Evolutionary conservation across 805 yeast species (phyloP), one percentile per base, ranked within the genome.

Genomic region (Yamadazyma laniorum): DNA sequence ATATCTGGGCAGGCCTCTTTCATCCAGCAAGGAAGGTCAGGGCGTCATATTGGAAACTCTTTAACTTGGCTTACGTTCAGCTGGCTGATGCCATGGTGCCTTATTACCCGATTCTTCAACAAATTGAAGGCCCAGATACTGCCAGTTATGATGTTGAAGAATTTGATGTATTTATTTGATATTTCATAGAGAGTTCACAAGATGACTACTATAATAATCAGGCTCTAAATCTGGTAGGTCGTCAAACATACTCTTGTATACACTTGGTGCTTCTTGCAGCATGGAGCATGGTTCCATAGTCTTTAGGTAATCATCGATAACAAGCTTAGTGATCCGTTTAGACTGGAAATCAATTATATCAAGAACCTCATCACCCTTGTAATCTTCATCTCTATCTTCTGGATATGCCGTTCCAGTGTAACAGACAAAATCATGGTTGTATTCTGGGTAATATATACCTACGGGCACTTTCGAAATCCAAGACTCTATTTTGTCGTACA

Each of bases 11-110:
- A 0, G 99, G 99, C 0, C 63, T 93, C 14, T 93, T 89, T 57
- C 98, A 93, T 51, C 95, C 98, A 1, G 96, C 98, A 0, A 69
- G 83, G 40, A 85, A 82, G 52, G 98, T 93, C 0, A 70, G 99
- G 44, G 64, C 62, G 3, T 81, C 93, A 0, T 93, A 83, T 58
- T 93, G 98, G 98, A 80, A 74, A 46, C 57, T 89, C 11, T 90
- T 79, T 66, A 90, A 91, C 51, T 63, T 65, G 28, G 78, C 89
- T 18, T 90, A 90, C 53, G 76, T 85, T 11, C 88, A 82, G 50
- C 74, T 76, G 43, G 67, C 79, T 29, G 95, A 88, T 56, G 65
- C 90, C 0, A 56, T 93, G 55, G 88, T 89, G 1, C 96, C 97
- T 1, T 79, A 74, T 51, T 89, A 85, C 56, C 98, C 98, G 1